Evolutionary conservation across 2,329 filamentous ascomycete species (phyloP), one percentile per base, ranked within the genome.

Genomic region (Ophiostoma tasmaniense): DNA sequence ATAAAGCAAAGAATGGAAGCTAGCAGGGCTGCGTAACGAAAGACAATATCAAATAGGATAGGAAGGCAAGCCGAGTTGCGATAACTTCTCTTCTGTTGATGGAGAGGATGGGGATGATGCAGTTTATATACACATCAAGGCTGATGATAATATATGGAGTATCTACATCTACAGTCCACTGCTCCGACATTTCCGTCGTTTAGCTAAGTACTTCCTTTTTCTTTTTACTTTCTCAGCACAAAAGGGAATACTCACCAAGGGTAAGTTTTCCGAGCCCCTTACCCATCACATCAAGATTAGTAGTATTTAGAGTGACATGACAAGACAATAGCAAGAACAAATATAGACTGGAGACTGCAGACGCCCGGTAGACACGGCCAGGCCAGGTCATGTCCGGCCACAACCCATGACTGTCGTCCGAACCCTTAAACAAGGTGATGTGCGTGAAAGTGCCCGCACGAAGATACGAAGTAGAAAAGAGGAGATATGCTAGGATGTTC

Each of bases 41-140:
- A 61, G 55, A 20, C 25, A 8, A 20, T 61, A 7, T 30, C 14
- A 30, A 61, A 14, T 10, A 17, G n/a, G 50, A 61, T 28, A 33
- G 14, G 55, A 61, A 61, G 25, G 55, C 55, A 61, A 61, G 55
- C 55, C 55, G 30, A n/a, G 55, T 61, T 61, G 55, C 55, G 55
- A 61, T 61, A 25, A 25, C 25, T 3, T 61, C 14, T 61, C 25
- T 33, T 33, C 55, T 61, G 4, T 28, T 10, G n/a, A 10, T 13
- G 3, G 25, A 25, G 20, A 22, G 45, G 42, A 45, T 55, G 25
- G 55, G 25, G 55, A 61, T 14, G 55, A 30, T 61, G 55, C 25
- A 17, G 25, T 33, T 61, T 61, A 22, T 61, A 61, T 61, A 61
- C 25, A 61, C 55, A 61, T 61, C 55, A 22, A 55, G 50, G 17